Evolutionary conservation across 345 rosid species (phyloP), one percentile per base, ranked within the genome.

Genomic region (Turritis glabra): DNA sequence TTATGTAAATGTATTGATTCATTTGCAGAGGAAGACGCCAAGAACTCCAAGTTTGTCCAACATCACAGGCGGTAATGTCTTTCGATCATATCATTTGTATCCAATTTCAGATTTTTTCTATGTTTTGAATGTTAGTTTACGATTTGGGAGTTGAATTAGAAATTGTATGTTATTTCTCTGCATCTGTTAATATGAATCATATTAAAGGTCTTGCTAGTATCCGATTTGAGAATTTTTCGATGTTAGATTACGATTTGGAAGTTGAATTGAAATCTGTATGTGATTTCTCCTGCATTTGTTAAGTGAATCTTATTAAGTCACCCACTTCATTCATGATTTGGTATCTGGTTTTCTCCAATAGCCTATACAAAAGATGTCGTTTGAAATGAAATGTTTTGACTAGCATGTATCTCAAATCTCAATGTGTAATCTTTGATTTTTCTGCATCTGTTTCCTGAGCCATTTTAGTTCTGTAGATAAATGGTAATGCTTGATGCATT

Each of bases 1-100:
- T 35, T 15, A 26, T 72, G 35, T 32, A 13, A 64, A 33, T 23
- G 13, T n/a, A 14, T 46, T 3, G 41, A 30, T 52, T 62, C 19
- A 21, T 75, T 71, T 78, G 69, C 84, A 94, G 98, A 94, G 90
- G 98, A 91, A 73, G 95, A 94, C 57, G 95, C 93, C 26, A 91
- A 94, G 83, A 88, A 94, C 27, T 94, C 97, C 4, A 81, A 80
- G 19, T 94, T 91, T 62, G 97, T 84, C 32, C 93, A 90, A 79
- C 85, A 85, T 79, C 98, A 94, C 83, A 91, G 84, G 80, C 88
- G 80, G 98, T 89, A 79, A 57, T 8, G 33, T 62, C 52, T 30
- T 5, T 64, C 22, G 17, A 54, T 70, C 40, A 9, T 33, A 29
- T 29, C 27, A 23, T 32, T 52, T 4, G 5, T 43, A 10, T 48